phyloP scores from a whole-genome alignment of 495 filamentous ascomycete species.

The Neurospora sp. region DNA sequence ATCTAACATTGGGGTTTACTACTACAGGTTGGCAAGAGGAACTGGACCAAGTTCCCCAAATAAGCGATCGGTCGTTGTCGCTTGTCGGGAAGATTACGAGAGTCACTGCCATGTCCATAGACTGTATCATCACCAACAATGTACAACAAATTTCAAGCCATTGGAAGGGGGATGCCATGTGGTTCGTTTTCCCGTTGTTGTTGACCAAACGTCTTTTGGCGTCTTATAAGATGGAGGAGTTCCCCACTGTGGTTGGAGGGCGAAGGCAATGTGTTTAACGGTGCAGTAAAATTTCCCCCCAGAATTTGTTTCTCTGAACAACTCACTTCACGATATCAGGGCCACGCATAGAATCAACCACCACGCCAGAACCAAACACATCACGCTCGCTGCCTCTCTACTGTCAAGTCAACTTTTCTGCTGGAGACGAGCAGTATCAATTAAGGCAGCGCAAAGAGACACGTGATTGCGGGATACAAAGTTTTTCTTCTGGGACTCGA shows the following conservation, averaged over 20 bases:
- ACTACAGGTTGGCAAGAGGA: conserved; percentile 67
- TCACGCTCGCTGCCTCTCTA: not conserved
- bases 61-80: conserved; percentile 17
- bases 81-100: conserved; percentile 1
- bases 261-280: not conserved
- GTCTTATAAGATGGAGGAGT: not conserved
- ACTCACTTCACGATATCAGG: not conserved
- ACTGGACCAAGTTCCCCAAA: conserved; percentile 88
- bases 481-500: not conserved
- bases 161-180: not conserved
- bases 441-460: not conserved
- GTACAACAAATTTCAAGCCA: conserved; percentile 13
- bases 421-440: not conserved
- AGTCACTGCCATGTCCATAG: conserved; percentile 6
- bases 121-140: conserved; percentile 15
- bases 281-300: not conserved
- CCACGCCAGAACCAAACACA: not conserved
- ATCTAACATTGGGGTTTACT: conserved; percentile 8
- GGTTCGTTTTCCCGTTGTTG: not conserved
- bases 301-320: not conserved
- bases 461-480: not conserved
- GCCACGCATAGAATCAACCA: not conserved
- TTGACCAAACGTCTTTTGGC: not conserved
- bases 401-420: not conserved
- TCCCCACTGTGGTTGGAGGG: not conserved